These are phyloP conservation scores for Mucor irregularis DNA, from an alignment of 371 early-diverging fungal genomes.

Conservation along the genomic window DNA sequence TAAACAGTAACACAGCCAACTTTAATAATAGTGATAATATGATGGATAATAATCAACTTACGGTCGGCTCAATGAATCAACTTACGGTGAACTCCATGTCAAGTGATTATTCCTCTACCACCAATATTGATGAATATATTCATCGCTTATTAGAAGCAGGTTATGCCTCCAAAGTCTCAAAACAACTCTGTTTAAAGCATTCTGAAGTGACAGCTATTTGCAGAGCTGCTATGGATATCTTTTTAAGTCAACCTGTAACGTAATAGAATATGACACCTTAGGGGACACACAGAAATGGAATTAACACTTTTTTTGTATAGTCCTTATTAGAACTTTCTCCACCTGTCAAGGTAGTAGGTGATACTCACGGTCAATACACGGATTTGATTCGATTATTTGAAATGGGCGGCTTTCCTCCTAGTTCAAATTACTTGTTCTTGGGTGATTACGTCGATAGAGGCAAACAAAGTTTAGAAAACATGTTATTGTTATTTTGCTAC, in stretches of 20 bases:
- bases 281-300: not conserved
- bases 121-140: slow-evolving; percentile 83
- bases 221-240: slow-evolving; percentile 85
- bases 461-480: slow-evolving; percentile 93
- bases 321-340: slow-evolving; percentile 93
- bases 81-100: slow-evolving; percentile 46
- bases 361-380: slow-evolving; percentile 94
- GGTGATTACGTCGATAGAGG: slow-evolving; percentile 98
- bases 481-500: slow-evolving; percentile 89
- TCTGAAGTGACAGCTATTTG: slow-evolving; percentile 91
- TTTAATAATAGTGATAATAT: slow-evolving; percentile 11
- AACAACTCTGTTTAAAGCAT: slow-evolving; percentile 73
- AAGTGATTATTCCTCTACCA: slow-evolving; percentile 33
- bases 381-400: slow-evolving; percentile 92
- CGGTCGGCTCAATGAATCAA: slow-evolving; percentile 49
- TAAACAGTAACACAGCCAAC: not conserved
- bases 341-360: slow-evolving; percentile 97
- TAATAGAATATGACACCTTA: not conserved
- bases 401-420: slow-evolving; percentile 90
- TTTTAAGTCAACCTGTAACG: slow-evolving; percentile 87
- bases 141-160: slow-evolving; percentile 80
- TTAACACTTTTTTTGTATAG: slow-evolving; percentile 13
- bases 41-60: slow-evolving; percentile 40
- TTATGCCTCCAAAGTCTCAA: slow-evolving; percentile 72
- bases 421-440: slow-evolving; percentile 87